Evolutionary conservation across 768 basidiomycete genomes (phyloP), one percentile per base, ranked within the genome.

Genomic region (Suillus hirtellus): DNA sequence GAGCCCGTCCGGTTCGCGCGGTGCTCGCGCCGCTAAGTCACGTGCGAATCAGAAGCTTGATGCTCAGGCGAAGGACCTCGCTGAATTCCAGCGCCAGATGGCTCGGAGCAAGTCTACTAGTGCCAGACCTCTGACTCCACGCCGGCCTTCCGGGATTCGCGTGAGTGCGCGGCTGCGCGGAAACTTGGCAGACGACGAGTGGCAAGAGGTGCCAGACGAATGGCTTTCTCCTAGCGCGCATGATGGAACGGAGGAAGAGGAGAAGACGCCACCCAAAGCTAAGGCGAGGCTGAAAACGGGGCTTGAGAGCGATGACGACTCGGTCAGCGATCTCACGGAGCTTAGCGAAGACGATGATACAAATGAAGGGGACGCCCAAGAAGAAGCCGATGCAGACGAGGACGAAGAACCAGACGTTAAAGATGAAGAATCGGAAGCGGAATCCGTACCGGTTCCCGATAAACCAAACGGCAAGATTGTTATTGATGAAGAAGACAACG

Each of bases 131-230:
- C 35, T 66, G 54, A 67, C 69, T 14, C 67, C 72, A 53, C 77
- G 75, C 24, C 71, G 66, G 60, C 72, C 79, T 8, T 65, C 81
- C 34, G 90, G 91, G 3, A 89, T 88, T 4, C 79, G 90, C 34
- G 70, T 85, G 3, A 93, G 91, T 69, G 82, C 86, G 1, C 81
- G 92, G 47, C 72, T 93, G 64, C 79, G 89, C 50, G 87, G 86
- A 17, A 63, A 77, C 3, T 72, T 76, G 49, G 81, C 71, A 14
- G 79, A 84, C n/a, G 87, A 86, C 12, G 78, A 79, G 67, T 94
- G 92, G 93, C 90, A 94, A 74, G 80, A 84, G 62, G 82, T 94
- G 31, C 93, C 92, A 0, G 82, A 87, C 10, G 91, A 91, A 69
- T 93, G 91, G 92, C 69, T 80, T 61, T 66, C 50, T 47, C 43